Evolutionary conservation across 257 asterid genomes (phyloP).

Genomic region (Nyctanthes arbortristis): DNA sequence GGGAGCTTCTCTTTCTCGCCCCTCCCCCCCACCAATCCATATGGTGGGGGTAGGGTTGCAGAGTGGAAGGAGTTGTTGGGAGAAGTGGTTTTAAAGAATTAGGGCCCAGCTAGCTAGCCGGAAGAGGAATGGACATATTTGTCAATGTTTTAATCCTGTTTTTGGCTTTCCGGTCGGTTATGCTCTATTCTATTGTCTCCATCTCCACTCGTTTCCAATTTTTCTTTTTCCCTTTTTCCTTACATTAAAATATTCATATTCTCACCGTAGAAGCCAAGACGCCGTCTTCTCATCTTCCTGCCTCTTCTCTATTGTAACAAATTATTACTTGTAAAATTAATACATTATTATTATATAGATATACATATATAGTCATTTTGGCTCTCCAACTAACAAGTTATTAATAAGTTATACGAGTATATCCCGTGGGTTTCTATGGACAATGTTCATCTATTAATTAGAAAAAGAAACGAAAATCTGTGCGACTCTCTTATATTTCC

Average conservation of each 20-base stretch:
- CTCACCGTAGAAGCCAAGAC: slow-evolving; percentile 28
- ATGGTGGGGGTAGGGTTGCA: slow-evolving; percentile 36
- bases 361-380: no score
- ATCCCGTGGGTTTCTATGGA: no score
- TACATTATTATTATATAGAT: no score
- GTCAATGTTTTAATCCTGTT: slow-evolving; percentile 22
- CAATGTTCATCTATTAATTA: no score
- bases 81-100: slow-evolving; percentile 27
- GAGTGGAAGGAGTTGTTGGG: slow-evolving; percentile 25
- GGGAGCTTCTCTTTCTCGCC: not conserved
- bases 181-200: slow-evolving; percentile 12
- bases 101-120: slow-evolving; percentile 39
- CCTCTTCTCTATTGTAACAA: no score
- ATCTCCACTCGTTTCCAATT: slow-evolving; percentile 17
- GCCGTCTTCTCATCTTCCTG: slow-evolving; percentile 9
- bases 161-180: slow-evolving; percentile 40
- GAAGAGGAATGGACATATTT: slow-evolving; percentile 37
- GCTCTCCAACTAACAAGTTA: no score
- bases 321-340: no score
- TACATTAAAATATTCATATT: not conserved
- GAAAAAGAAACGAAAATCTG: no score
- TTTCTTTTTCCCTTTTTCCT: no score
- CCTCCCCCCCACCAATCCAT: slow-evolving; percentile 28
- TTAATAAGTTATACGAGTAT: no score
- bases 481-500: no score